Percentiles rank a stretch among this genome's conserved stretches.
Evolutionary conservation across 768 basidiomycete genomes (phyloP).

Genomic region (Candolleomyces aberdarensis): DNA sequence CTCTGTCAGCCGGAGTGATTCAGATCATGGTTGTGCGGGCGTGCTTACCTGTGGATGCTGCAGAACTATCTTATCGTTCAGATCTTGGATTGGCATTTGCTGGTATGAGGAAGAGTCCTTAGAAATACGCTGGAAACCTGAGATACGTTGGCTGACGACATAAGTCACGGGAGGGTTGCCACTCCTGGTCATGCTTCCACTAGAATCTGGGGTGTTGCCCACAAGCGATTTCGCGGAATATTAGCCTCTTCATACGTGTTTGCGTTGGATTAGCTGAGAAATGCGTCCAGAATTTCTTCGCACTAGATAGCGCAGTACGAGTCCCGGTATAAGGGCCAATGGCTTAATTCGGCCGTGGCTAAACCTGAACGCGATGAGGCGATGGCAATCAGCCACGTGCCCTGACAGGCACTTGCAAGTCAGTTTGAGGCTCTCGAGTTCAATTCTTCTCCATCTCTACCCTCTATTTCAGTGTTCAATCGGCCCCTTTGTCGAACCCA

Average conservation of each 20-base stretch:
- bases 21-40: not conserved
- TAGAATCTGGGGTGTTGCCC: too few species aligned
- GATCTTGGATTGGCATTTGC: slow-evolving; percentile 56
- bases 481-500: not conserved
- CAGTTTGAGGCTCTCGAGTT: not conserved
- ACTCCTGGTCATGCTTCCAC: too few species aligned
- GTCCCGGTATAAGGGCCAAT: not conserved
- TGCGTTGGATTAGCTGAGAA: too few species aligned
- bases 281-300: too few species aligned
- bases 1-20: not conserved
- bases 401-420: not conserved
- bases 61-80: slow-evolving; percentile 43
- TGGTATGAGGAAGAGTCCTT: not conserved
- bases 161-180: not conserved
- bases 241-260: too few species aligned
- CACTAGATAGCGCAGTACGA: not conserved
- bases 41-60: slow-evolving; percentile 58
- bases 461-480: not conserved
- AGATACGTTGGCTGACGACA: not conserved
- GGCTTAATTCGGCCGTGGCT: not conserved
- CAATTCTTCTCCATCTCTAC: not conserved
- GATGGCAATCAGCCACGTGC: slow-evolving; percentile 7
- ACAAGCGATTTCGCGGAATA: too few species aligned
- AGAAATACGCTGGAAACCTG: not conserved
- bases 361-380: not conserved